Percentiles rank a stretch among this genome's conserved stretches.
phyloP scores from a whole-genome alignment of 2,329 filamentous ascomycete species.

The Diaporthe citri region DNA sequence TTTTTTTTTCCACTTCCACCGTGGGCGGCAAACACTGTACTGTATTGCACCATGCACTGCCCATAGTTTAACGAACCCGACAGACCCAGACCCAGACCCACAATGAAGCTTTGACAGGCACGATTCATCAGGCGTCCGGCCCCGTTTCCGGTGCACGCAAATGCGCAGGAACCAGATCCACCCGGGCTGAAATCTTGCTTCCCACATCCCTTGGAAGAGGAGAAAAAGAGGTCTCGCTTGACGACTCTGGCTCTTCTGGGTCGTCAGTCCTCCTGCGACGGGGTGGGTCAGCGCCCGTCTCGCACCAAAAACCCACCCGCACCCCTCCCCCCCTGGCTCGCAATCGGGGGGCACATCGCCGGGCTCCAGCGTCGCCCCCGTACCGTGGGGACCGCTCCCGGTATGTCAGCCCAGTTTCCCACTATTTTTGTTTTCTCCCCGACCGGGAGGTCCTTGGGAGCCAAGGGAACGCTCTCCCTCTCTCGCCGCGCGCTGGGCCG shows the following conservation, averaged over 20 bases:
- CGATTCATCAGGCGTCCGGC: conserved; percentile 28
- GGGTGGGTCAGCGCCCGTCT: conserved; percentile 17
- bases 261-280: conserved; percentile 27
- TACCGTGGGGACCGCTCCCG: conserved; percentile 25
- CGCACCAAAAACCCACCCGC: conserved; percentile 8
- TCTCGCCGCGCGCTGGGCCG: background rate
- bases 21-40: background rate
- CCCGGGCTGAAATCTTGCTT: conserved; percentile 27
- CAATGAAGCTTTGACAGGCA: conserved; percentile 19
- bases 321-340: background rate
- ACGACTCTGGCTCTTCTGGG: conserved; percentile 14
- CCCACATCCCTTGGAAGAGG: conserved; percentile 22
- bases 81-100: background rate
- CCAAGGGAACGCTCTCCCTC: background rate
- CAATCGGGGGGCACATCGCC: background rate
- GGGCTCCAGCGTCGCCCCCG: conserved; percentile 22
- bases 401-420: conserved; percentile 29
- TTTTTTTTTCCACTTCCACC: background rate
- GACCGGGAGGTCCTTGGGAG: conserved; percentile 7
- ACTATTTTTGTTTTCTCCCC: conserved; percentile 20
- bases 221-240: conserved; percentile 12
- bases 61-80: conserved; percentile 4
- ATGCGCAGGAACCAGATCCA: conserved; percentile 31
- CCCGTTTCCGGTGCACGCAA: conserved; percentile 26
- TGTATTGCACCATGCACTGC: background rate